Base-by-base conservation (phyloP, 1,284 basidiomycete species). In the Clitocybe nebularis region DNA sequence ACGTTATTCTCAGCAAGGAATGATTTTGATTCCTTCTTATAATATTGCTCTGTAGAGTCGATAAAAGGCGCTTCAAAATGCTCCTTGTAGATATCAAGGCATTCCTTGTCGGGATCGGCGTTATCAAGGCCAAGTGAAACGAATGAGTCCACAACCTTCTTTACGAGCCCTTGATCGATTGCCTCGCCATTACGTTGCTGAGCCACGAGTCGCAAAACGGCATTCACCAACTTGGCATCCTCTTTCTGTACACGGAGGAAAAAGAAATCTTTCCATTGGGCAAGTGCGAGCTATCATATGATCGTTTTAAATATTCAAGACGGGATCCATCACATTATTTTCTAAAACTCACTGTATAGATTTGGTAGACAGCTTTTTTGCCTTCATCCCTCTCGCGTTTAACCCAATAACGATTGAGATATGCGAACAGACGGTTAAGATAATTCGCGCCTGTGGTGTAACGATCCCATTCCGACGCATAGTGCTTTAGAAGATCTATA, bases 321-420 rank as follows among this genome's bases (percentile, higher is more conserved):
- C n/a, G 32, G 21, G 3, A 6, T 28, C 9, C 16, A 3, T 4
- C 22, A 3, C 17, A 6, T 24, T 32, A 25, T 30, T 17, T 30
- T 74, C n/a, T n/a, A n/a, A n/a, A n/a, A n/a, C 89, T 58, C 60
- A 95, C 93, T 21, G 94, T 99, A 67, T 98, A 99, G 20, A 99
- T 91, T 3, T 84, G 84, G 66, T 96, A 97, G 30, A 98, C 88
- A 39, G 89, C 87, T 67, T 94, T 98, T 58, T 93, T 80, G 4
- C 96, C 96, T 62, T 99, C 95, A 57, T 99, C 96, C 61, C 95
- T 87, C 64, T 99, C 94, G 34, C 95, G 82, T 70, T 96, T 97
- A 37, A 99, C 94, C 96, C 96, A 99, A 68, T 98, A 93, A 46
- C 95, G 89, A 64, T 99, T 98, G 47, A 98, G 81, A 67, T 98